A percentile compares a stretch with the other conserved stretches of the same genome.
phyloP scores from a whole-genome alignment of 2,329 filamentous ascomycete species.

The Aspergillus fischeri region DNA sequence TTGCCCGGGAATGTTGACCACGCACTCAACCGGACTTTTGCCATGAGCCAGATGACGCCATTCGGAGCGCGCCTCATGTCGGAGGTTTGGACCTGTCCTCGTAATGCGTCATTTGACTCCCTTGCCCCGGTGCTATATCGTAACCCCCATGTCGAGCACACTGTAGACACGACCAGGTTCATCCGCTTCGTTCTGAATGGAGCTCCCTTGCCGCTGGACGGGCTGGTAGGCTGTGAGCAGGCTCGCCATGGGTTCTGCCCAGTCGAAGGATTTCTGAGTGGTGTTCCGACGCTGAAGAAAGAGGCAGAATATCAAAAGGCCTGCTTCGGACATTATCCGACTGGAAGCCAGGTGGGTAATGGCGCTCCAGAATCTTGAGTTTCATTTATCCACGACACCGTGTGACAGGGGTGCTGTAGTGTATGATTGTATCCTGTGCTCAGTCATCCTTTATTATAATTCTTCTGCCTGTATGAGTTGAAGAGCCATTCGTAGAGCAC shows the following conservation, averaged over 20 bases:
- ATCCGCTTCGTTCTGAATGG: constrained; percentile 31
- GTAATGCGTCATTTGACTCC: constrained; percentile 20
- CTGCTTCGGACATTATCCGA: constrained; percentile 3
- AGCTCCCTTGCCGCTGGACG: constrained; percentile 25
- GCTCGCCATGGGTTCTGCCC: neutral
- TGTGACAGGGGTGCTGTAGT: neutral
- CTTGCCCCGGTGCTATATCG: constrained; percentile 37
- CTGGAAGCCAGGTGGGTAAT: neutral
- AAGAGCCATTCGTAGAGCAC: neutral
- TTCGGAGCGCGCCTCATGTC: constrained; percentile 54
- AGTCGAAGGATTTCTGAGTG: neutral
- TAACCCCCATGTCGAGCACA: constrained; percentile 21
- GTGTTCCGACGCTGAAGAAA: constrained; percentile 1
- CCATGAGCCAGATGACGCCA: constrained; percentile 35
- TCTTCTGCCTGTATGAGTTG: too few species aligned
- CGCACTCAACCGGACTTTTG: constrained; percentile 43
- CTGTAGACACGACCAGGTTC: constrained; percentile 16
- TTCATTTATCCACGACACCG: neutral
- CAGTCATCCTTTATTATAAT: too few species aligned
- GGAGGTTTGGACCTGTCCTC: constrained; percentile 52
- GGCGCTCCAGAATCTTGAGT: neutral
- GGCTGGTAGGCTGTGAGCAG: constrained; percentile 13
- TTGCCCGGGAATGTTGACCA: constrained; percentile 25
- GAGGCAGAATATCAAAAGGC: constrained; percentile 1
- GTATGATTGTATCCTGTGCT: too few species aligned